Evolutionary conservation across 441 rosid genomes (phyloP), one percentile per base, ranked within the genome.

Genomic region (Raphanus hybrid): DNA sequence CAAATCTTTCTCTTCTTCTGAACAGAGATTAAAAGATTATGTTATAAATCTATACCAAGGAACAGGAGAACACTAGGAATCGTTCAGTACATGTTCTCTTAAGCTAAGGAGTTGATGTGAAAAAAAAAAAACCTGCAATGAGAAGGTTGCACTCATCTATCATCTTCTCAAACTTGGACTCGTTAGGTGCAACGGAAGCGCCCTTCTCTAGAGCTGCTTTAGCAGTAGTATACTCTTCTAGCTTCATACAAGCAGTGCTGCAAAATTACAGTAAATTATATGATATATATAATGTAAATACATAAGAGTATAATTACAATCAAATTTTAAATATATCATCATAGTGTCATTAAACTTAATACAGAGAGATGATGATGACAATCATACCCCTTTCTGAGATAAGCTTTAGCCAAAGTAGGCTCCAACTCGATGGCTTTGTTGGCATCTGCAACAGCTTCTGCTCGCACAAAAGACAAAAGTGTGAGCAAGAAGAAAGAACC

Each of bases 171-270:
- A 92, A 91, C 71, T 91, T 89, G 0, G 82, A 18, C 2, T 87
- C 88, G 75, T 64, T 79, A 0, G 94, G 87, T 3, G 85, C 87
- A 69, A 91, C 71, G 35, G 88, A 73, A 34, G 88, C 86, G 0
- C 98, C 98, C 14, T 37, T 70, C 81, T 89, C 96, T 37, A 92
- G 74, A 0, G 97, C 91, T 63, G 85, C 89, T 87, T 92, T 92
- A 64, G 98, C 98, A 41, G 92, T 91, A 45, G 85, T 78, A 81
- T 85, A 93, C 64, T 96, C 97, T 80, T 91, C 94, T 32, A 96
- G 91, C 81, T 88, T 91, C 84, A 93, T 84, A 78, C 96, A 92
- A 3, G 98, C 98, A 72, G 74, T 80, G 57, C 99, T 96, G 85
- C 76, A 81, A 52, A 61, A 29, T 29, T 6, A 67, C 41, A 18